Percentiles rank a stretch among this genome's conserved stretches.
These are phyloP conservation scores for Fusarium dlaminii DNA, from an alignment of 2,329 filamentous ascomycete species.

Conservation along the genomic window DNA sequence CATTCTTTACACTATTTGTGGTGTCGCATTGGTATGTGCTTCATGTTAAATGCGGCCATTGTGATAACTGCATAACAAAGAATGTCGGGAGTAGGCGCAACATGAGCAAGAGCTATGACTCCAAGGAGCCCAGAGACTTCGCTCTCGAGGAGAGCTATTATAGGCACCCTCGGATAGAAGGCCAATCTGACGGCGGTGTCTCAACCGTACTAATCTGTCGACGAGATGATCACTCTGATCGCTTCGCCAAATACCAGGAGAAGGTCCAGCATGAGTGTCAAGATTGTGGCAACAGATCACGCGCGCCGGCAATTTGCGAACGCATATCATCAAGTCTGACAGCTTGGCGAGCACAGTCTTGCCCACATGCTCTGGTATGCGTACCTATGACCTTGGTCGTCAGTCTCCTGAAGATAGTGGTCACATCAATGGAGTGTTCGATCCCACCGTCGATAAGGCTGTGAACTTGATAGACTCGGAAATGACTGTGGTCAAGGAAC, in stretches of 20 bases:
- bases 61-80: not conserved
- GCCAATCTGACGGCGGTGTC: not conserved
- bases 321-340: not conserved
- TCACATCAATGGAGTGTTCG: not conserved
- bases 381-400: no score
- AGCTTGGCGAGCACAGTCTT: not conserved
- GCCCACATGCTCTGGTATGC: not conserved
- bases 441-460: fast-evolving
- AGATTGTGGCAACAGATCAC: not conserved
- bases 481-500: not conserved
- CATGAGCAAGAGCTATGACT: not conserved
- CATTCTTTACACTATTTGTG: not conserved
- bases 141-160: no score
- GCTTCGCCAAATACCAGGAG: not conserved
- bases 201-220: not conserved
- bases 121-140: not conserved
- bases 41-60: not conserved
- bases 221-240: not conserved
- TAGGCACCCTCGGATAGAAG: not conserved
- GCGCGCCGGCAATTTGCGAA: not conserved
- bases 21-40: not conserved
- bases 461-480: not conserved
- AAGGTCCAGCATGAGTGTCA: not conserved
- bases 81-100: not conserved
- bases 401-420: not conserved